phyloP scores from a whole-genome alignment of 108 stramenopile species.

The Nitzschia sp. region DNA sequence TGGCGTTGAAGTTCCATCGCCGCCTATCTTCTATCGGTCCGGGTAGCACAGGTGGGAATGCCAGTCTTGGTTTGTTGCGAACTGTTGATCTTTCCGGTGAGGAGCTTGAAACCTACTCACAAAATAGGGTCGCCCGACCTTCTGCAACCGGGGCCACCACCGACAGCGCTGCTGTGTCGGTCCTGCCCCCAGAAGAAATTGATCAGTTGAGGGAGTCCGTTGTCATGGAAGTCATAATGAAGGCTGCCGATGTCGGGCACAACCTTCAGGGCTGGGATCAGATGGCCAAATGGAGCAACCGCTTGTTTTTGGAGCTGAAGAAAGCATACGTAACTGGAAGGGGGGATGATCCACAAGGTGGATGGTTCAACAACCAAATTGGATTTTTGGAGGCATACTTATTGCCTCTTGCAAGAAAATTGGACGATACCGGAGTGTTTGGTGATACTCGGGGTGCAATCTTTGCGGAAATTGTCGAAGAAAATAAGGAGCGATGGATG shows the following conservation, averaged over 20 bases:
- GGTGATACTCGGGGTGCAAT: conserved; percentile 41
- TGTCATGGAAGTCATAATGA: conserved; percentile 69
- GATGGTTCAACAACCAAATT: conserved; percentile 82
- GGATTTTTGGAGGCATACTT: conserved; percentile 78
- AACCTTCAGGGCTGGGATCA: conserved; percentile 75
- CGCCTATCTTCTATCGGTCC: conserved; percentile 19
- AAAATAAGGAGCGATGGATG: conserved; percentile 47
- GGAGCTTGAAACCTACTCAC: conserved; percentile 53
- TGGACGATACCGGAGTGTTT: conserved; percentile 69
- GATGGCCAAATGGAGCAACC: conserved; percentile 61
- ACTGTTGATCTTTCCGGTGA: conserved; percentile 77
- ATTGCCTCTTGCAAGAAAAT: conserved; percentile 61
- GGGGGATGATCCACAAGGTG: conserved; percentile 59
- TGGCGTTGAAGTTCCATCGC: conserved; percentile 32
- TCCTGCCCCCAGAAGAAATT: conserved; percentile 42
- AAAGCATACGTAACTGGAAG: conserved; percentile 48
- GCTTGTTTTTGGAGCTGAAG: conserved; percentile 61
- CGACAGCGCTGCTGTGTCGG: neutral
- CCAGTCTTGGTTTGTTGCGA: conserved; percentile 64
- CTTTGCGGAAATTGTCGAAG: conserved; percentile 40
- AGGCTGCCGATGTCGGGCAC: conserved; percentile 73
- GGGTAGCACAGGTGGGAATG: neutral
- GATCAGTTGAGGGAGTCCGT: conserved; percentile 73
- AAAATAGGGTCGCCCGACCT: neutral
- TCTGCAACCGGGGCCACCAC: conserved; percentile 9